A percentile compares a stretch with the other conserved stretches of the same genome.
phyloP scores from a whole-genome alignment of 2,329 filamentous ascomycete genomes.

The Diplodia corticola region DNA sequence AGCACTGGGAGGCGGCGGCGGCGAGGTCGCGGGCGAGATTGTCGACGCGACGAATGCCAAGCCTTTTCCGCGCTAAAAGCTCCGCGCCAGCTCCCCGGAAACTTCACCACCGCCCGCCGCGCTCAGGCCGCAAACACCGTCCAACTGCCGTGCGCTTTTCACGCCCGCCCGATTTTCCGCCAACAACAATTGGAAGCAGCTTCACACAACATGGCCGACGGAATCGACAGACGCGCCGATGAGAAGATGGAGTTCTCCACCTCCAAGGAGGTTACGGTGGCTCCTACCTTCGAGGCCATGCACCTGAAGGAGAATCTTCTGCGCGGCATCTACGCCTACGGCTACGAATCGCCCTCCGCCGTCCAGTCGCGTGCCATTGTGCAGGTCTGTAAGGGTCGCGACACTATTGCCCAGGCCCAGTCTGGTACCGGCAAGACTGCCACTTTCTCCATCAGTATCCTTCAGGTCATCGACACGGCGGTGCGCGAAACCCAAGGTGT shows the following conservation, averaged over 20 bases:
- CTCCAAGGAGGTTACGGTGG: slow-evolving; percentile 95
- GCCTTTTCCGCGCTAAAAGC: slow-evolving; percentile 4
- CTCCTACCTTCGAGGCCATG: slow-evolving; percentile 74
- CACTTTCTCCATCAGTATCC: slow-evolving; percentile 93
- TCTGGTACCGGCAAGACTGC: slow-evolving; percentile 97
- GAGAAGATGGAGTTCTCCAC: slow-evolving; percentile 98
- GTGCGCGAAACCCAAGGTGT: slow-evolving; percentile 81
- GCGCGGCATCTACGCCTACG: slow-evolving; percentile 96
- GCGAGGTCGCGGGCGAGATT: slow-evolving; percentile 4
- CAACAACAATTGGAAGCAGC: not conserved
- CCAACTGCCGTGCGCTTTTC: not conserved
- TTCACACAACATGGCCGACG: slow-evolving; percentile 75
- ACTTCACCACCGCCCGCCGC: slow-evolving; percentile 19
- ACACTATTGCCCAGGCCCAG: slow-evolving; percentile 97
- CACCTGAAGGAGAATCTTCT: slow-evolving; percentile 96
- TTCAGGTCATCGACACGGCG: slow-evolving; percentile 92
- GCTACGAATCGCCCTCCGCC: slow-evolving; percentile 96
- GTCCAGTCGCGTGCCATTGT: slow-evolving; percentile 98
- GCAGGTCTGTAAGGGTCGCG: slow-evolving; percentile 97
- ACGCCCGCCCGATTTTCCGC: not conserved
- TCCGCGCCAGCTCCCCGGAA: slow-evolving; percentile 17
- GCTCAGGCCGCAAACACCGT: slow-evolving; percentile 16
- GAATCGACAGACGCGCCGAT: slow-evolving; percentile 87
- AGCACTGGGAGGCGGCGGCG: not conserved
- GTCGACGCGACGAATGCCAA: slow-evolving; percentile 15